phyloP scores from a whole-genome alignment of 495 filamentous ascomycete genomes.

The Hypoxylon fuscum region DNA sequence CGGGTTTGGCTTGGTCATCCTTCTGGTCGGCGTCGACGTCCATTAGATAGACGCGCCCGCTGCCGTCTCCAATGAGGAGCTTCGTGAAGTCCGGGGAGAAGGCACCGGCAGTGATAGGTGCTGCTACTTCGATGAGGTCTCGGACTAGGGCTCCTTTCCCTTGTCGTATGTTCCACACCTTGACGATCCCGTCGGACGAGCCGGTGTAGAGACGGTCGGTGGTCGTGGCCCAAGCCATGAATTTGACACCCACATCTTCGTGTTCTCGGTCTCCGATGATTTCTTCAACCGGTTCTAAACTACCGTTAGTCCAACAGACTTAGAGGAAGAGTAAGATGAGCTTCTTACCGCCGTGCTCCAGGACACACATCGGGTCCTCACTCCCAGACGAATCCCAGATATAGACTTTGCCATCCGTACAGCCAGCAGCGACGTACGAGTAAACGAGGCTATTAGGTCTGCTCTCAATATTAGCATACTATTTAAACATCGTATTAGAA shows the following conservation, averaged over 20 bases:
- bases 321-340: neutral
- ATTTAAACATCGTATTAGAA: conserved; percentile 51
- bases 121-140: conserved; percentile 60
- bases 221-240: conserved; percentile 79
- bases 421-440: conserved; percentile 78
- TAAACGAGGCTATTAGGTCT: conserved; percentile 56
- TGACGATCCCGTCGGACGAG: conserved; percentile 86
- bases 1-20: neutral
- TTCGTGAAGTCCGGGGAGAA: conserved; percentile 77
- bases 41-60: conserved; percentile 75
- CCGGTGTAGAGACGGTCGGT: conserved; percentile 85
- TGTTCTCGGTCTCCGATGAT: conserved; percentile 67
- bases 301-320: conserved; percentile 16
- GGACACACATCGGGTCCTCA: conserved; percentile 66
- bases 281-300: conserved; percentile 66
- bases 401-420: conserved; percentile 83
- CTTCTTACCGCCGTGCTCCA: conserved; percentile 68
- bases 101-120: conserved; percentile 69
- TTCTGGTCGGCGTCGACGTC: conserved; percentile 55
- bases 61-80: conserved; percentile 79
- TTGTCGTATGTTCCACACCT: conserved; percentile 79
- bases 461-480: conserved; percentile 48
- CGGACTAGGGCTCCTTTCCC: conserved; percentile 67
- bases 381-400: conserved; percentile 80
- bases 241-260: conserved; percentile 82